Base-by-base conservation (phyloP, 345 rosid genomes). In the Acer saccharum region DNA sequence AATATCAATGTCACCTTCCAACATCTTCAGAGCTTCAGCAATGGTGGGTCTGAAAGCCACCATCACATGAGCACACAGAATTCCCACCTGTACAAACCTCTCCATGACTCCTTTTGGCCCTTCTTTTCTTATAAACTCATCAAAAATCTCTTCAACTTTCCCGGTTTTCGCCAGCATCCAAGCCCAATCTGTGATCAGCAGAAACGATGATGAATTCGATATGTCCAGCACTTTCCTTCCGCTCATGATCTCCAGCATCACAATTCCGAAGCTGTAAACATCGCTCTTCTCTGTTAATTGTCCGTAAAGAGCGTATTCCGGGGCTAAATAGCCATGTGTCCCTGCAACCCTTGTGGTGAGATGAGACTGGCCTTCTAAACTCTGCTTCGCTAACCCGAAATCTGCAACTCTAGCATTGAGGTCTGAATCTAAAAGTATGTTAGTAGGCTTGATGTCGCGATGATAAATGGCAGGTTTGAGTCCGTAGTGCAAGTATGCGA, bases 31-130 rank as follows among this genome's bases (percentile, higher is more conserved):
- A 44, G 92, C 92, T 61, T 86, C 86, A 4, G 81, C 84, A 50
- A 87, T 89, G 61, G 88, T 87, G 14, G 94, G 94, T 65, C 92
- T 79, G 21, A 87, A 76, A 12, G 92, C 90, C 21, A 86, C 90
- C 89, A 87, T 84, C 41, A 84, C 89, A 78, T 89, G 94, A 67
- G 91, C 92, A 77, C 94, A 87, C 20, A 90, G 89, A 54, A 87
- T 82, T 64, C 94, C 92, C 25, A 89, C 92, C n/a, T 50, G 87
- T 7, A 87, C 91, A 74, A 86, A 90, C 74, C 94, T 90, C 69
- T 87, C 87, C 92, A 90, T 87, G 9, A 90, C 77, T 65, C 86
- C 87, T 72, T 71, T 87, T 0, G 92, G 87, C 13, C 90, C 91
- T 20, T 78, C 76, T n/a, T 72, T 87, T 41, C 86, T 78, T 32